phyloP scores from a whole-genome alignment of 2,329 filamentous ascomycete species.

The Fusarium annulatum region DNA sequence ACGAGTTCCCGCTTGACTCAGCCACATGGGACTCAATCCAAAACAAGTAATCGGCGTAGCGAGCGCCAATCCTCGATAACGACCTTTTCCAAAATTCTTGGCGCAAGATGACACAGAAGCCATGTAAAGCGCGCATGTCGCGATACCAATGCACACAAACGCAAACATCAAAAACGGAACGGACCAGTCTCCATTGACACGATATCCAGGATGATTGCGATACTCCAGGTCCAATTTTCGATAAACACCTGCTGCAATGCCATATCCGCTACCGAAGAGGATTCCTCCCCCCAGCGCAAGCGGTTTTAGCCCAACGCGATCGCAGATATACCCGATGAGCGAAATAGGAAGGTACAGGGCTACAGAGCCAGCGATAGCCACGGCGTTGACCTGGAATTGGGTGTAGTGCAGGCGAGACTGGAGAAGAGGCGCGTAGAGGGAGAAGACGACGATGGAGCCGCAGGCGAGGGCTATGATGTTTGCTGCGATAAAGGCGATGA shows the following conservation, averaged over 20 bases:
- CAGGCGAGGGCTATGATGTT: slow-evolving; percentile 77
- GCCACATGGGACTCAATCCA: slow-evolving; percentile 94
- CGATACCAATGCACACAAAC: slow-evolving; percentile 85
- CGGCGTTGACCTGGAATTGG: slow-evolving; percentile 90
- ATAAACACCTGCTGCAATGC: slow-evolving; percentile 85
- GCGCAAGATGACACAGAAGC: slow-evolving; percentile 93
- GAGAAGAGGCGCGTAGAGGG: slow-evolving; percentile 91
- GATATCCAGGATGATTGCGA: slow-evolving; percentile 50
- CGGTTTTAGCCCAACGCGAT: slow-evolving; percentile 83
- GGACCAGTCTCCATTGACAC: slow-evolving; percentile 68
- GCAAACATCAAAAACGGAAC: slow-evolving; percentile 86
- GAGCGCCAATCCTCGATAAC: slow-evolving; percentile 87
- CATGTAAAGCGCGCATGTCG: slow-evolving; percentile 90
- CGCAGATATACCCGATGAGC: slow-evolving; percentile 89
- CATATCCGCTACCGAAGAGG: slow-evolving; percentile 84
- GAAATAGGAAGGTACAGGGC: slow-evolving; percentile 94
- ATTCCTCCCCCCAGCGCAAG: slow-evolving; percentile 77
- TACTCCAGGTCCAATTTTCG: slow-evolving; percentile 61
- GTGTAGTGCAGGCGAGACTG: slow-evolving; percentile 87
- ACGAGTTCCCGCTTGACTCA: slow-evolving; percentile 86
- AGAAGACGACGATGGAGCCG: slow-evolving; percentile 92
- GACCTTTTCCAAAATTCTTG: slow-evolving; percentile 95
- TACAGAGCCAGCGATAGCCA: slow-evolving; percentile 87
- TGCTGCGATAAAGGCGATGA: slow-evolving; percentile 64
- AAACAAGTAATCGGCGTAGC: slow-evolving; percentile 93